Conservation (phyloP, 345 rosid species). For the Pistacia integerrima region DNA sequence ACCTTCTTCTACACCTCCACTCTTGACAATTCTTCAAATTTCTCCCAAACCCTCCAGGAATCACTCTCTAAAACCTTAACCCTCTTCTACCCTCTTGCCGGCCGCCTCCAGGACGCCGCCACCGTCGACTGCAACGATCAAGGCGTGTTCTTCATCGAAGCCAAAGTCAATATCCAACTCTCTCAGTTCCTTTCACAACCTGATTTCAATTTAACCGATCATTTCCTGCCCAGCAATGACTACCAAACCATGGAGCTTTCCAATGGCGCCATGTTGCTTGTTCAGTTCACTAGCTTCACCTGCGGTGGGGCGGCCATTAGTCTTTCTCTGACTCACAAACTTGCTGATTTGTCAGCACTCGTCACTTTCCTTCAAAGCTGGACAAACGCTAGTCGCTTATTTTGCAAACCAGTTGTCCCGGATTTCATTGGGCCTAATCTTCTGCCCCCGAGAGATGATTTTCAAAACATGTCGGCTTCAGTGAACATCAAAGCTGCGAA, state of each 20-base stretch:
- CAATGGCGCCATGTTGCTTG: constrained; percentile 8
- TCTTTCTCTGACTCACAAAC: constrained; percentile 19
- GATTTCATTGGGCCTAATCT: constrained; percentile 8
- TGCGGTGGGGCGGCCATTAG: constrained; percentile 21
- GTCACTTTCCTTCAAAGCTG: constrained; percentile 22
- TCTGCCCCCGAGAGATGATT: constrained; percentile 14
- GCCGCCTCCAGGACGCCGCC: constrained; percentile 12
- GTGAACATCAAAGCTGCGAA: neutral
- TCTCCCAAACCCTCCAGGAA: constrained; percentile 10
- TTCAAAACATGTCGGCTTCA: constrained; percentile 6
- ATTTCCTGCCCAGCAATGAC: constrained; percentile 3
- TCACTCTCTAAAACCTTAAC: constrained; percentile 24
- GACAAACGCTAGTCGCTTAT: neutral
- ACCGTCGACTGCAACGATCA: constrained; percentile 30
- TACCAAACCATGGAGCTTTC: constrained; percentile 4
- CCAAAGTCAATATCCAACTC: constrained; percentile 5
- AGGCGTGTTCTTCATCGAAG: constrained; percentile 25
- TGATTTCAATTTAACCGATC: neutral
- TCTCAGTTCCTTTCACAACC: constrained; percentile 14
- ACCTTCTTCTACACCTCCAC: constrained; percentile 27
- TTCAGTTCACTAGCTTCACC: constrained; percentile 21
- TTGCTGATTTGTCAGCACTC: constrained; percentile 14
- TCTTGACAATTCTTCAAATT: neutral
- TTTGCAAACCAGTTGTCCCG: neutral
- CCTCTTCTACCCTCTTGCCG: constrained; percentile 26